Evolutionary conservation across 768 basidiomycete genomes (phyloP).

Genomic region (Amanita fuliginea): DNA sequence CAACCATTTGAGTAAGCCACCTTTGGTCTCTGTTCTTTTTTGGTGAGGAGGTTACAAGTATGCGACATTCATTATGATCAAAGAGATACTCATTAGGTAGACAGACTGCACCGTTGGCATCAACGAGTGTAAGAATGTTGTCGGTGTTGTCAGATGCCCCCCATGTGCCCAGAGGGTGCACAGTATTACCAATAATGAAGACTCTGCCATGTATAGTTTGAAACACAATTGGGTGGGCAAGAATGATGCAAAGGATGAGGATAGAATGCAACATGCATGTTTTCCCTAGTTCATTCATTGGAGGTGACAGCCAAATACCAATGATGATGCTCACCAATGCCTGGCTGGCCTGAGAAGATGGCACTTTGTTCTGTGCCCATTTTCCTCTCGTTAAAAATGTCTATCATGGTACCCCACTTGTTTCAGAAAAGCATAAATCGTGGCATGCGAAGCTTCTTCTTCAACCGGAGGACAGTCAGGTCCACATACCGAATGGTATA

Average conservation of each 20-base stretch:
- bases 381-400: slow-evolving; percentile 2
- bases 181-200: not conserved
- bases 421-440: not conserved
- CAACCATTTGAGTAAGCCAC: slow-evolving; percentile 5
- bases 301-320: slow-evolving; percentile 1
- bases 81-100: not conserved
- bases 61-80: not conserved
- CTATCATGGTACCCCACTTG: not conserved
- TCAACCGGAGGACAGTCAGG: not conserved
- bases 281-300: not conserved
- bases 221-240: slow-evolving; percentile 5
- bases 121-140: slow-evolving; percentile 6
- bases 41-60: not conserved
- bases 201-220: slow-evolving; percentile 1
- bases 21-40: not conserved
- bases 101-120: not conserved
- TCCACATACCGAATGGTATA: slow-evolving; percentile 1
- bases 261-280: slow-evolving; percentile 7
- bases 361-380: slow-evolving; percentile 5
- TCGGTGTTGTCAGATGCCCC: not conserved
- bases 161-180: not conserved
- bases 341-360: slow-evolving; percentile 8
- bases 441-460: not conserved
- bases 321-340: slow-evolving; percentile 5
- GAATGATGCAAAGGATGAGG: slow-evolving; percentile 9